Evolutionary conservation across 176 grass and related monocot genomes (phyloP).

Genomic region (sorghum (Sorghum bicolor)): Sorghum_bicolor_NCBIv3 NC_012870.2:78892001-78892500

Average conservation of each 20-base stretch:
- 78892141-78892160: slow-evolving; percentile 92
- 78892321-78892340: slow-evolving; percentile 1
- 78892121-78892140: slow-evolving; percentile 95
- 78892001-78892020: slow-evolving; percentile 98
- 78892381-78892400: slow-evolving; percentile 40
- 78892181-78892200: slow-evolving; percentile 27
- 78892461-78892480: slow-evolving; percentile 17
- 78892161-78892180: slow-evolving; percentile 91
- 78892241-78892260: slow-evolving; percentile 4
- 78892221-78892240: background rate
- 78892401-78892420: slow-evolving; percentile 32
- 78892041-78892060: slow-evolving; percentile 85
- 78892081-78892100: slow-evolving; percentile 79
- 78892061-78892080: slow-evolving; percentile 95
- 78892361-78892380: slow-evolving; percentile 5
- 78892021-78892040: slow-evolving; percentile 95
- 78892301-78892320: slow-evolving; percentile 30
- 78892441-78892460: slow-evolving; percentile 39
- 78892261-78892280: slow-evolving; percentile 30
- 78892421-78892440: slow-evolving; percentile 31
- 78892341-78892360: background rate
- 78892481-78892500: slow-evolving; percentile 23
- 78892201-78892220: background rate
- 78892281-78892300: slow-evolving; percentile 36
- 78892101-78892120: slow-evolving; percentile 98